phyloP scores from a whole-genome alignment of 257 asterid genomes.

The Solanum lycopersicoides region DNA sequence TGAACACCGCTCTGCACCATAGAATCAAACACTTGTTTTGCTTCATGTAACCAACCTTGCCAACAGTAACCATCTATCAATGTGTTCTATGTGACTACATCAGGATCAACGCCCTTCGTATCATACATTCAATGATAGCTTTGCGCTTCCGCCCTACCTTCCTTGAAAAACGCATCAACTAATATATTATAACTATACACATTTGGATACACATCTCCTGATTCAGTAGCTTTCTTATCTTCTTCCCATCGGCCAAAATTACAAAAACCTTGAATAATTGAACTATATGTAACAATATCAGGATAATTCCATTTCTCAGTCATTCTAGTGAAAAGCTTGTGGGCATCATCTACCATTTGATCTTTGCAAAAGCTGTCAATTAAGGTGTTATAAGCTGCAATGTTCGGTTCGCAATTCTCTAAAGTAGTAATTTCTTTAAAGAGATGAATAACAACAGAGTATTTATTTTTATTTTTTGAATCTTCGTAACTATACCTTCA shows the following conservation, averaged over 20 bases:
- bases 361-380: neutral
- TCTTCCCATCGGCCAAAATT: conserved; percentile 2
- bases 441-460: neutral
- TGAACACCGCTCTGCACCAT: neutral
- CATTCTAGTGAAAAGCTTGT: neutral
- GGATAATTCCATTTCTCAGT: neutral
- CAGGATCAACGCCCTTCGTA: neutral
- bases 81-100: neutral
- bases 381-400: neutral
- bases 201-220: neutral
- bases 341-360: neutral
- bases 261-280: conserved; percentile 2
- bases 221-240: neutral
- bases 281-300: neutral
- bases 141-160: neutral
- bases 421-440: neutral
- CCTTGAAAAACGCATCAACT: conserved; percentile 3
- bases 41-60: neutral
- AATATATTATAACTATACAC: neutral
- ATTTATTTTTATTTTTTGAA: too few species aligned
- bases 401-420: neutral
- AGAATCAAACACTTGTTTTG: neutral
- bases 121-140: neutral
- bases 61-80: conserved; percentile 2
- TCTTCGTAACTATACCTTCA: neutral